Base-by-base conservation (phyloP, 805 yeast genomes). In the Scheffersomyces coipomensis region DNA sequence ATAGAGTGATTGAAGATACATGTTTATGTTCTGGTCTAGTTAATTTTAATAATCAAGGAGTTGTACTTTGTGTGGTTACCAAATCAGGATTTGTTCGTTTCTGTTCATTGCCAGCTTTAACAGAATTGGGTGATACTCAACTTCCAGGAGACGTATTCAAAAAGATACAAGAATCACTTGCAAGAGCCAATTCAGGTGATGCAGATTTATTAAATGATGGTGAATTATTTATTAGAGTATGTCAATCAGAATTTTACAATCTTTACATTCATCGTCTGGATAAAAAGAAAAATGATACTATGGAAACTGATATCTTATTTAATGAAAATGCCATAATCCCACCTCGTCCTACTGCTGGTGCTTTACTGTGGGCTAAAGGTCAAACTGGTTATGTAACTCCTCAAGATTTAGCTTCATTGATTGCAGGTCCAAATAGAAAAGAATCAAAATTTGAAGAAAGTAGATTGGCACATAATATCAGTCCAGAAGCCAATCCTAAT, bases 321-420 rank as follows among this genome's bases (percentile, higher is more conserved):
- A 84, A 86, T 52, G 83, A 78, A 19, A 76, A 79, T 44, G 71
- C 85, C 33, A 64, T 75, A 5, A 75, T 84, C 16, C 95, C 96
- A 2, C 76, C 79, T 23, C 73, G 98, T 34, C 99, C 99, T 2
- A 72, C 78, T 4, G 79, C 87, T 5, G 79, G 88, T 26, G 77
- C 93, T 0, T 68, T 86, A 32, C 91, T 84, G 58, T 86, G 97
- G 93, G 87, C 93, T 5, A 79, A 83, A 48, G 97, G 97, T 2
- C 66, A 59, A 33, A 66, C 84, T 0, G 78, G 79, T 15, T 71
- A 74, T 44, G 73, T 83, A n/a, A 66, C 81, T 2, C 58, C 75
- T 17, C 70, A 73, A 1, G 95, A 87, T 45, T 68, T 93, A 37
- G 83, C 85, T 42, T 39, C 53, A 10, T 54, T 88, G 32, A 71